phyloP scores from a whole-genome alignment of 1,284 basidiomycete genomes.

The Boletus mariae region DNA sequence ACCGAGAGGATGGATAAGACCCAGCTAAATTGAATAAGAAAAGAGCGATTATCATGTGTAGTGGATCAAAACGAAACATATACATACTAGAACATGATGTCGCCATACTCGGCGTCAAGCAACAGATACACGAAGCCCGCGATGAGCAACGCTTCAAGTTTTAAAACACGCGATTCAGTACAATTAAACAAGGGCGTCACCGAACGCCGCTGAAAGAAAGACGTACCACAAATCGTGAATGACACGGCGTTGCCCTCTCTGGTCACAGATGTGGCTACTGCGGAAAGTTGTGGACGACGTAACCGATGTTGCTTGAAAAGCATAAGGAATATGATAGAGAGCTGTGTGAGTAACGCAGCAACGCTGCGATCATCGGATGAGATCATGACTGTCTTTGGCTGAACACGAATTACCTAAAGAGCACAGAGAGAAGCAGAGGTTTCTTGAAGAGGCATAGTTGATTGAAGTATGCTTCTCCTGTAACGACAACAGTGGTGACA shows the following conservation, averaged over 20 bases:
- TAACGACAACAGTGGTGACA: neutral
- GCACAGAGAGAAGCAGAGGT: slow-evolving; percentile 1
- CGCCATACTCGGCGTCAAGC: slow-evolving; percentile 6
- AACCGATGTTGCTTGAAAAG: slow-evolving; percentile 4
- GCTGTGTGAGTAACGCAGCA: slow-evolving; percentile 1
- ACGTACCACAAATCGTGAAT: slow-evolving; percentile 7
- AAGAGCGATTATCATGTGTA: neutral
- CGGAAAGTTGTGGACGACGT: neutral
- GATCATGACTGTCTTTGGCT: neutral
- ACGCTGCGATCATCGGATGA: slow-evolving; percentile 1
- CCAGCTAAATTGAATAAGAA: slow-evolving; percentile 3
- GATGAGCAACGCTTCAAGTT: slow-evolving; percentile 4
- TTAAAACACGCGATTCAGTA: neutral
- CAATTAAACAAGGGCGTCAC: neutral
- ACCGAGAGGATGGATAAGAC: slow-evolving; percentile 8
- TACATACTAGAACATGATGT: slow-evolving; percentile 16
- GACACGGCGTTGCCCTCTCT: slow-evolving; percentile 6
- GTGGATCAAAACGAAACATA: neutral
- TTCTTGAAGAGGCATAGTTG: slow-evolving; percentile 10
- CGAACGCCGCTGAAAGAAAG: neutral
- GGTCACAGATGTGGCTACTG: slow-evolving; percentile 1
- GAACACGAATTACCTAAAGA: slow-evolving; percentile 8
- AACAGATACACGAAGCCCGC: slow-evolving; percentile 3
- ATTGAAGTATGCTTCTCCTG: slow-evolving; percentile 2
- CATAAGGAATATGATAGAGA: slow-evolving; percentile 5